These are phyloP conservation scores for Hymenoscyphus occultus DNA, from an alignment of 2,329 filamentous ascomycete species.

Conservation along the genomic window DNA sequence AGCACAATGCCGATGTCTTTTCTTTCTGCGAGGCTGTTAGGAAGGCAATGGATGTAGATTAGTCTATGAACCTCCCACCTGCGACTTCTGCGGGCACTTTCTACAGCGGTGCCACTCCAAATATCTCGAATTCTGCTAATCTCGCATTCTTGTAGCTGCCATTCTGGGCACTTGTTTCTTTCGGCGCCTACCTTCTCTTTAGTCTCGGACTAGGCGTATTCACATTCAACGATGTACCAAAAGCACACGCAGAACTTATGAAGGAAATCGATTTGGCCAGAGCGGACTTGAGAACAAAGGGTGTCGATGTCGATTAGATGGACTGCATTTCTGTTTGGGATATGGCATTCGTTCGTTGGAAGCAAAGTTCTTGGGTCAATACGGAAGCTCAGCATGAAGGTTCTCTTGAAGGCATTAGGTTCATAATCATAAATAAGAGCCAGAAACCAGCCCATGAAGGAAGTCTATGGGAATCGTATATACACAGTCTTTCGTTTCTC, in stretches of 20 bases:
- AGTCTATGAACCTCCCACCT: background rate
- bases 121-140: constrained; percentile 6
- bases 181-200: constrained; percentile 88
- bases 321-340: background rate
- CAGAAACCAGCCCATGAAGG: background rate
- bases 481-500: background rate
- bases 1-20: background rate
- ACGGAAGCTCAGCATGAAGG: background rate
- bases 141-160: constrained; percentile 61
- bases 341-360: background rate
- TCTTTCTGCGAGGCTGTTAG: background rate
- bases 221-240: constrained; percentile 94
- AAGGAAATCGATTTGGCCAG: constrained; percentile 76
- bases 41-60: background rate
- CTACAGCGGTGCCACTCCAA: background rate
- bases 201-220: constrained; percentile 89
- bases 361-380: background rate
- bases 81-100: background rate
- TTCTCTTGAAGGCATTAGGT: constrained; percentile 1
- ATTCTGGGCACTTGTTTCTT: constrained; percentile 86
- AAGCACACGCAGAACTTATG: constrained; percentile 87
- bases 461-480: background rate
- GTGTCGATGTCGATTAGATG: constrained; percentile 55
- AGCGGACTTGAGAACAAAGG: constrained; percentile 67
- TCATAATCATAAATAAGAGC: constrained; percentile 2